Conservation (phyloP, 2,329 filamentous ascomycete genomes). For the Periconia macrospinosa region DNA sequence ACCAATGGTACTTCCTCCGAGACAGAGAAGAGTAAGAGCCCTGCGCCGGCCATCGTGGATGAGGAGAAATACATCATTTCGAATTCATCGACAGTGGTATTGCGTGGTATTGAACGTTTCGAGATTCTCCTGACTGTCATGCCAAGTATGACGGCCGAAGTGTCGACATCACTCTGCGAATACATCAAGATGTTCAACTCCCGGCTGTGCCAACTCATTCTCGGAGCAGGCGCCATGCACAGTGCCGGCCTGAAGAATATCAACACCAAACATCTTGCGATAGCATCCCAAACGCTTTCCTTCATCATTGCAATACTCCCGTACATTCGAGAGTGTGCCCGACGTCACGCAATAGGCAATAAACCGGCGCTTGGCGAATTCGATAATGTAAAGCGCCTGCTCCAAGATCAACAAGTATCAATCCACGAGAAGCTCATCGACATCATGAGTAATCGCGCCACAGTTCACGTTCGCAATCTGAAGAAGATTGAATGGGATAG, state of each 20-base stretch:
- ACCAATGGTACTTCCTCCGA: constrained; percentile 37
- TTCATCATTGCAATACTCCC: constrained; percentile 88
- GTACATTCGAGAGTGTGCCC: constrained; percentile 87
- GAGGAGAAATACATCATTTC: constrained; percentile 85
- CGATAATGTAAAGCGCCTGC: constrained; percentile 79
- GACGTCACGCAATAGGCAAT: constrained; percentile 64
- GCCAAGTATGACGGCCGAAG: constrained; percentile 84
- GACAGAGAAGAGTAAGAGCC: constrained; percentile 50
- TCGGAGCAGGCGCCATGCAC: constrained; percentile 87
- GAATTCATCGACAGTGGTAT: constrained; percentile 76
- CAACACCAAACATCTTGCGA: constrained; percentile 82
- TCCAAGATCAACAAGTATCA: constrained; percentile 85
- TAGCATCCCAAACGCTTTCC: constrained; percentile 84
- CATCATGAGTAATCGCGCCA: constrained; percentile 81
- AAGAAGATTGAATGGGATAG: constrained; percentile 75
- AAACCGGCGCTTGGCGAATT: constrained; percentile 71
- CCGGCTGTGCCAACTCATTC: constrained; percentile 90
- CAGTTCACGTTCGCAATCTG: constrained; percentile 73
- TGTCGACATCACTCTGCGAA: constrained; percentile 76
- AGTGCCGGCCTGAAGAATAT: constrained; percentile 94
- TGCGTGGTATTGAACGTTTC: constrained; percentile 80
- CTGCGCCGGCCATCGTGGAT: constrained; percentile 70
- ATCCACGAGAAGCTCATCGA: constrained; percentile 93
- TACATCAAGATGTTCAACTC: constrained; percentile 95
- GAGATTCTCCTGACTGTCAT: constrained; percentile 81